Evolutionary conservation across 139 green algal species (phyloP).

Genomic region (Ettlia oleoabundans): DNA sequence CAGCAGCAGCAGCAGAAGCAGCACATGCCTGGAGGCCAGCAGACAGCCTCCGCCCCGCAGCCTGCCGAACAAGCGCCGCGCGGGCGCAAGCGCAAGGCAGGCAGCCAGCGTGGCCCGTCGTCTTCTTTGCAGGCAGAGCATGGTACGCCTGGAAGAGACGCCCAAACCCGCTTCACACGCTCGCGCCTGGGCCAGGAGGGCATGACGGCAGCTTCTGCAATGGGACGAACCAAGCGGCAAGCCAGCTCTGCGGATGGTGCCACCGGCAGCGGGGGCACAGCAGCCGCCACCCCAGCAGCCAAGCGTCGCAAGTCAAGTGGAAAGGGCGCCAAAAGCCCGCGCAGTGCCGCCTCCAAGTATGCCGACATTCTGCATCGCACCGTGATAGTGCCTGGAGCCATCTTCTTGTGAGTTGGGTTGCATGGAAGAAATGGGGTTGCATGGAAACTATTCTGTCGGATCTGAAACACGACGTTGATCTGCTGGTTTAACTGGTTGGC

Average conservation of each 20-base stretch:
- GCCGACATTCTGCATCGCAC: slow-evolving; percentile 14
- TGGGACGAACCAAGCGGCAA: neutral
- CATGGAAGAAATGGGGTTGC: neutral
- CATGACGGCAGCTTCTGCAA: no score
- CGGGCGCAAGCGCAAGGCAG: no score
- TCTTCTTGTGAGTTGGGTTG: slow-evolving; percentile 20
- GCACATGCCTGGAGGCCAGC: neutral
- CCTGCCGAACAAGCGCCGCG: neutral
- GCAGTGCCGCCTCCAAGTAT: no score
- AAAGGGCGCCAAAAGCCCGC: neutral
- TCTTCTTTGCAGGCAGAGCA: no score
- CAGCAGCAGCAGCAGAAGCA: neutral
- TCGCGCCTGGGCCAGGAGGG: no score
- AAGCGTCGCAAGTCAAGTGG: slow-evolving; percentile 2
- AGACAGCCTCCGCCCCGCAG: neutral
- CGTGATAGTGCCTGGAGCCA: neutral
- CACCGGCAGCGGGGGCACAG: neutral
- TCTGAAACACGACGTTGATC: neutral
- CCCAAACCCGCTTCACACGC: no score
- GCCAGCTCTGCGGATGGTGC: neutral
- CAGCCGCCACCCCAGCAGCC: neutral
- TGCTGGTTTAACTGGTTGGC: neutral
- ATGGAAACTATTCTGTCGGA: neutral
- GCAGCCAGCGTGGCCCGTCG: no score
- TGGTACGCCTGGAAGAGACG: no score